Evolutionary conservation across 2,329 filamentous ascomycete species (phyloP), one percentile per base, ranked within the genome.

Genomic region (Exophiala phaeomuriformis): DNA sequence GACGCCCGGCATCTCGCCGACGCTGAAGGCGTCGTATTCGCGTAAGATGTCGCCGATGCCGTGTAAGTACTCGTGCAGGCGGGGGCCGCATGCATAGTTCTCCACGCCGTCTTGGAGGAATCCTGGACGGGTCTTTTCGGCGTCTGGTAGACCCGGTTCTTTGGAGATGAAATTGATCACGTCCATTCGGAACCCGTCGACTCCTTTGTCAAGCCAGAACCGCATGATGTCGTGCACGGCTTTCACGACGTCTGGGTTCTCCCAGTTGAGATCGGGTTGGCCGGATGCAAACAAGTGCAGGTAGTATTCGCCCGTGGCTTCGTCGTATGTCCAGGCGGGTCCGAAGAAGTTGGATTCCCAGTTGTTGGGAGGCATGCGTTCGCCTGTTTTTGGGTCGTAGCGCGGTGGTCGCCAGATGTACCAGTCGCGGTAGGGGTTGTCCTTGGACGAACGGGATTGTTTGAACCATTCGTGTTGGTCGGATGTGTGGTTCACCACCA

Each of bases 231-330:
- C 77, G 66, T 89, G 86, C 3, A 90, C 82, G 2, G 86, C 87
- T 41, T 79, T 71, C 8, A 86, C 78, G 0, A 85, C 80, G 5
- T 78, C 80, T 0, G 76, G 74, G 52, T 84, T 86, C 64, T 90
- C 85, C 86, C 87, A 93, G 69, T 93, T 93, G n/a, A 93, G 75
- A 62, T 93, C 88, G 0, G 88, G 88, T 66, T 91, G 88, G 60
- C 86, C 81, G 3, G 77, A 78, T 4, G 84, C 82, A 67, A 88
- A 94, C 5, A 93, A 75, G 58, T 86, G 82, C 0, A 90, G 78
- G 64, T 88, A 90, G 67, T 88, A 90, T 68, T 90, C 84, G 46
- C 77, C 75, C 0, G 85, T 88, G 10, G 69, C 66, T 59, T 87
- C 81, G 62, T 90, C 86, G 73, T 80, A 90, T 54, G 82, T 62